These are phyloP conservation scores for Dianthus caryophyllus DNA, from an alignment of 148 eudicot species.

Conservation along the genomic window DNA sequence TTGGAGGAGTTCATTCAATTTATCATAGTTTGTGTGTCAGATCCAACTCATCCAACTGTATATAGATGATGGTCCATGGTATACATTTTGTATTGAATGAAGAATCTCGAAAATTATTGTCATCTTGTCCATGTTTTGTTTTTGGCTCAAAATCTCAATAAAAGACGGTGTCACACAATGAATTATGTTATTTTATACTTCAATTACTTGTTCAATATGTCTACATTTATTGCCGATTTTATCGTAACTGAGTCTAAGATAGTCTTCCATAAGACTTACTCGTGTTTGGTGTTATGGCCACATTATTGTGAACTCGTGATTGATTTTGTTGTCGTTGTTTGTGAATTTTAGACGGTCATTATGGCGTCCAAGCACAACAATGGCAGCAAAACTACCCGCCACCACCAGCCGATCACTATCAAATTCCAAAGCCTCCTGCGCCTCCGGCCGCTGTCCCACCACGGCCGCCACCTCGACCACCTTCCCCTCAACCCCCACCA, in stretches of 20 bases:
- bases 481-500: conserved; percentile 46
- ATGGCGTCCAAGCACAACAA: conserved; percentile 55
- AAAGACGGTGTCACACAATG: too few relatives aligned
- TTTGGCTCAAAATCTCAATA: too few relatives aligned
- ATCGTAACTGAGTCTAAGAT: too few relatives aligned
- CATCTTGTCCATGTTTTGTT: not conserved
- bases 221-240: too few relatives aligned
- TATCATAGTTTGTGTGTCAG: not conserved
- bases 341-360: conserved; percentile 51
- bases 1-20: not conserved
- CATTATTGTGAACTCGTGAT: not conserved
- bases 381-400: conserved; percentile 75
- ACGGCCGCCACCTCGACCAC: conserved; percentile 54
- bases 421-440: conserved; percentile 44
- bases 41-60: not conserved
- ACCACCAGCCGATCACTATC: conserved; percentile 60
- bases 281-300: not conserved
- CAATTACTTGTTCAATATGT: too few relatives aligned
- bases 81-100: conserved; percentile 8
- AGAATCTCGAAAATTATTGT: not conserved
- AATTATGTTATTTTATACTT: too few relatives aligned
- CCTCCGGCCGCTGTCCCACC: conserved; percentile 57
- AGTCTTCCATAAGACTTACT: too few relatives aligned
- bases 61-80: not conserved
- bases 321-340: conserved; percentile 13